These are phyloP conservation scores for Populus ilicifolia DNA, from an alignment of 345 rosid genomes.

Conservation along the genomic window DNA sequence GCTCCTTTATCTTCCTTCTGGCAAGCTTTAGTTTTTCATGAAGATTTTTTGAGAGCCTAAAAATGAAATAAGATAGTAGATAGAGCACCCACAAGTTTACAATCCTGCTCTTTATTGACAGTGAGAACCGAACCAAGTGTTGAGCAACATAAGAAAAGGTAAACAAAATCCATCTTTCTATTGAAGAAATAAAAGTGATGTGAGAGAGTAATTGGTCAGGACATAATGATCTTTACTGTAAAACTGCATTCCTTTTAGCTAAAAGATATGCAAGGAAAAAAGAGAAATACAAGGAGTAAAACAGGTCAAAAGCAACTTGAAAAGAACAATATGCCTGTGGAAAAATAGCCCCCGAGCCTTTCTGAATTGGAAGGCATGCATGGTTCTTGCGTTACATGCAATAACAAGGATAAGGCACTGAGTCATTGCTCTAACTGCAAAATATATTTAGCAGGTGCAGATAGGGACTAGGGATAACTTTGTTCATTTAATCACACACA, in stretches of 20 bases:
- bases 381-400: not conserved
- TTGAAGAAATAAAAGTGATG: not conserved
- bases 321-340: not conserved
- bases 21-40: constrained; percentile 48
- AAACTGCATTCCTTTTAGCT: not conserved
- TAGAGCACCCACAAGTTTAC: constrained; percentile 5
- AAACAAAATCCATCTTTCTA: not conserved
- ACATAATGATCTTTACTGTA: not conserved
- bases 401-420: not conserved
- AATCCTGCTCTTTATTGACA: not conserved
- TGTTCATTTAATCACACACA: not conserved
- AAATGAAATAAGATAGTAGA: constrained; percentile 12
- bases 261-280: not conserved
- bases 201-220: not conserved
- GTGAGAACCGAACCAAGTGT: not conserved
- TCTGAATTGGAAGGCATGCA: not conserved
- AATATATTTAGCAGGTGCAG: not conserved
- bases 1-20: constrained; percentile 49
- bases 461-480: not conserved
- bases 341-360: not conserved
- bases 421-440: not conserved
- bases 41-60: constrained; percentile 61
- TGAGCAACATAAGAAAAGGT: not conserved
- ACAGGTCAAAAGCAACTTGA: not conserved
- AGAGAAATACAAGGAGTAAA: not conserved